Evolutionary conservation across 2,329 filamentous ascomycete genomes (phyloP).

Genomic region (Grosmannia penicillata): DNA sequence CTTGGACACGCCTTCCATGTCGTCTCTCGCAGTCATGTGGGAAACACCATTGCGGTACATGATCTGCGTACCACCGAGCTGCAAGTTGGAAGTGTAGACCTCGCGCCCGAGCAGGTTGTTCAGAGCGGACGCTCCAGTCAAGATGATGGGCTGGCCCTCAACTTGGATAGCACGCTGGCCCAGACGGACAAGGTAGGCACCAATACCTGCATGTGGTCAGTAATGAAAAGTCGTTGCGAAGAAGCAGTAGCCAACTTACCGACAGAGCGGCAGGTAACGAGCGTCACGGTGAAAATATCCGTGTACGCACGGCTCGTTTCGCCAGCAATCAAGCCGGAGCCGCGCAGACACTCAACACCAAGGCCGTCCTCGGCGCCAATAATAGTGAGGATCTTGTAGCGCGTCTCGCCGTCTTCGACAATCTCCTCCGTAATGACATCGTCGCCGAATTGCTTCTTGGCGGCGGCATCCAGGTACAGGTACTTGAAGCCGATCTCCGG

Average conservation of each 20-base stretch:
- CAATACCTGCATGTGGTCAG: constrained; percentile 51
- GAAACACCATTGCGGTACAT: constrained; percentile 99
- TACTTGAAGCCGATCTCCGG: constrained; percentile 92
- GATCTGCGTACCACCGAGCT: constrained; percentile 99
- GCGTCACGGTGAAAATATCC: constrained; percentile 95
- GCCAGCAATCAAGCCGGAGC: constrained; percentile 95
- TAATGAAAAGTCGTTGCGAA: neutral
- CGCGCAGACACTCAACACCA: constrained; percentile 92
- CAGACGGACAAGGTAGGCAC: constrained; percentile 95
- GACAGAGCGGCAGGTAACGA: constrained; percentile 95
- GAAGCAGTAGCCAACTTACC: constrained; percentile 36
- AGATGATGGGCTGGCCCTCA: constrained; percentile 95
- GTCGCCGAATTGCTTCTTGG: constrained; percentile 76
- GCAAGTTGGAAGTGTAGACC: constrained; percentile 96
- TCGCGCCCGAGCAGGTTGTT: constrained; percentile 97
- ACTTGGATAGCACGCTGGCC: constrained; percentile 98
- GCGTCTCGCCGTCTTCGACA: constrained; percentile 71
- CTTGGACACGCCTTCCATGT: constrained; percentile 94
- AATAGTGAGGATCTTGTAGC: constrained; percentile 88
- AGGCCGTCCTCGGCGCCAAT: constrained; percentile 89
- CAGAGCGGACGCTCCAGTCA: constrained; percentile 91
- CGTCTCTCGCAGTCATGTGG: constrained; percentile 94
- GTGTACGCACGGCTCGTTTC: constrained; percentile 95
- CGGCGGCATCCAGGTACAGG: constrained; percentile 77
- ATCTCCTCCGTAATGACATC: constrained; percentile 81